Evolutionary conservation across 768 basidiomycete species (phyloP), one percentile per base, ranked within the genome.

Genomic region (Filobasidium floriforme): DNA sequence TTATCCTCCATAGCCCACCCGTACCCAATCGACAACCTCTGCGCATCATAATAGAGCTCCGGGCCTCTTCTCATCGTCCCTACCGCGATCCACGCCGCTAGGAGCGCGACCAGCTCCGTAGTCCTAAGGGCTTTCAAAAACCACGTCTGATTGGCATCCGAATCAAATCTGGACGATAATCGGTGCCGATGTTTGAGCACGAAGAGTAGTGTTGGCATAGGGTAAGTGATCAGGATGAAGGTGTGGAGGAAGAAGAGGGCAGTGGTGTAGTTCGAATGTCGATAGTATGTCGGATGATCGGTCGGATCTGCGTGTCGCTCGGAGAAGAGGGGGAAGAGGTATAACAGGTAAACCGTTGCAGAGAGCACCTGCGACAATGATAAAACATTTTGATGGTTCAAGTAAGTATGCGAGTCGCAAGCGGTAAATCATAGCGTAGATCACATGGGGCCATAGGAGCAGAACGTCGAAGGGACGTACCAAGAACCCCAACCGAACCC

Each of bases 11-110:
- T 67, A 26, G 68, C 69, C 37, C 75, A 29, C 6, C 73, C 76
- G 57, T 74, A 77, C 14, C 74, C 74, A 11, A 71, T 72, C 69
- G 44, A 55, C 43, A 72, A 7, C 22, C 68, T 71, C 11, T 68
- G 66, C 1, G 71, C 70, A 5, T 66, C 61, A 60, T 66, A 73
- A 18, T 69, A 72, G 44, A 73, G 24, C 59, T 71, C 65, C 14
- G 76, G 76, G 0, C 76, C 73, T 46, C 76, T 59, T 10, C 76
- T 59, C 69, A 75, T 72, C 37, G 66, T n/a, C 1, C 76, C 73
- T 19, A 55, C 18, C 12, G 63, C 65, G 7, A 57, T 41, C 18
- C 72, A 32, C 2, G 26, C 24, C 2, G 5, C n/a, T n/a, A n/a
- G 26, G 15, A 57, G n/a, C 19, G 26, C 54, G 54, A 15, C 22